These are phyloP conservation scores for Rhodotorula toruloides DNA, from an alignment of 768 basidiomycete species.

Conservation along the genomic window DNA sequence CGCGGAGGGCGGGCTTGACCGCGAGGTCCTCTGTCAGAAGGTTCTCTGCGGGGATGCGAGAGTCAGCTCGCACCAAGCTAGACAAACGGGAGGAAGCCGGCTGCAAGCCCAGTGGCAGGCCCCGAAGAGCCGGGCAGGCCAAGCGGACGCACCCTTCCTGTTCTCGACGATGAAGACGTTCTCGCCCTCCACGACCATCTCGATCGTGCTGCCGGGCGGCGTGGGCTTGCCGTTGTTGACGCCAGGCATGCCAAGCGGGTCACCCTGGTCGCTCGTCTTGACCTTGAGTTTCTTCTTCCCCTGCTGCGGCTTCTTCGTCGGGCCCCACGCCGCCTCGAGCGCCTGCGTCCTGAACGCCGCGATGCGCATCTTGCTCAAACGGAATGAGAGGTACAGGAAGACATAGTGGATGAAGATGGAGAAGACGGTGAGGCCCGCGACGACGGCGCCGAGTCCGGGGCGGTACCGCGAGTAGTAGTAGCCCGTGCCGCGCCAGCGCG, in stretches of 20 bases:
- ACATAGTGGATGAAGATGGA: slow-evolving; percentile 61
- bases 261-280: slow-evolving; percentile 47
- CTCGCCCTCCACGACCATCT: slow-evolving; percentile 73
- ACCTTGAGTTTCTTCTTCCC: slow-evolving; percentile 57
- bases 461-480: slow-evolving; percentile 92
- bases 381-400: not conserved
- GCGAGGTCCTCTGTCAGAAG: slow-evolving; percentile 27
- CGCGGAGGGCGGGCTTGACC: slow-evolving; percentile 18
- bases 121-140: not conserved
- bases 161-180: slow-evolving; percentile 57
- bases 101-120: not conserved
- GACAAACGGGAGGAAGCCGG: too few relatives aligned
- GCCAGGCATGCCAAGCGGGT: slow-evolving; percentile 54
- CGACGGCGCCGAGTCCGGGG: slow-evolving; percentile 78
- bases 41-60: slow-evolving; percentile 4
- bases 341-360: not conserved
- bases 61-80: not conserved
- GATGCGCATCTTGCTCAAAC: not conserved
- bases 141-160: slow-evolving; percentile 33
- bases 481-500: slow-evolving; percentile 71
- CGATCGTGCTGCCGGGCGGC: slow-evolving; percentile 54
- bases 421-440: slow-evolving; percentile 68
- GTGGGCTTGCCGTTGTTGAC: slow-evolving; percentile 55
- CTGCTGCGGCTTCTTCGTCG: slow-evolving; percentile 4
- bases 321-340: not conserved